Base-by-base conservation (phyloP, 2,329 filamentous ascomycete genomes). In the Teratosphaeria zuluensis region DNA sequence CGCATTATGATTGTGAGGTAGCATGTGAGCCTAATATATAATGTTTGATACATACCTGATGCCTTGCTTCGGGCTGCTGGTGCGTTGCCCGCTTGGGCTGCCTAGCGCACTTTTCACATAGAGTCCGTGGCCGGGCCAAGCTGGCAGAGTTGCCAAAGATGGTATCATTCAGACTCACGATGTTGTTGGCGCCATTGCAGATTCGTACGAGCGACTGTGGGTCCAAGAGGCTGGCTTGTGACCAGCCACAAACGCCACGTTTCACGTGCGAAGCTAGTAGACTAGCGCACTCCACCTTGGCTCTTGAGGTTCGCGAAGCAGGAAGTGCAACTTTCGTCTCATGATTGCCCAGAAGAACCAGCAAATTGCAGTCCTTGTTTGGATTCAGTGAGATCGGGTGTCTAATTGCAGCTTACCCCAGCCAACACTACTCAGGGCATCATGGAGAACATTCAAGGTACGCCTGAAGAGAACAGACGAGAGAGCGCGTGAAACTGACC, bases 361-460 rank as follows among this genome's bases (percentile, higher is more conserved):
- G 35, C n/a, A 2, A 42, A 1, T 16, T 42, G 4, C 12, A 42
- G 35, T 14, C 35, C 2, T 28, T 28, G 24, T 28, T 28, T 28
- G 24, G 24, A 28, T 28, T 4, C 24, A 28, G 24, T 28, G 24
- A 28, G 4, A 28, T 28, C 4, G 24, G 24, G 24, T 4, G 24
- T 28, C 24, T 28, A 2, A 28, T 11, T 42, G 12, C 35, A 42
- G 11, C 5, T 16, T 14, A 42, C 33, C 5, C 35, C 33, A 9
- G 7, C 51, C 51, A 53, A 16, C 8, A 2, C 21, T 9, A 53
- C 24, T 35, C 14, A 33, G 19, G 14, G 4, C 46, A 60, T 54
- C 54, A 71, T 71, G 69, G 69, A 70, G 38, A 61, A 65, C 54
- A 56, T 71, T 32, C 68, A 68, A 62, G 68, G 69, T 67, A 62